Percentiles rank a stretch among this genome's conserved stretches.
Conservation (phyloP, 106 monocot genomes). For the Posidonia australis region DNA sequence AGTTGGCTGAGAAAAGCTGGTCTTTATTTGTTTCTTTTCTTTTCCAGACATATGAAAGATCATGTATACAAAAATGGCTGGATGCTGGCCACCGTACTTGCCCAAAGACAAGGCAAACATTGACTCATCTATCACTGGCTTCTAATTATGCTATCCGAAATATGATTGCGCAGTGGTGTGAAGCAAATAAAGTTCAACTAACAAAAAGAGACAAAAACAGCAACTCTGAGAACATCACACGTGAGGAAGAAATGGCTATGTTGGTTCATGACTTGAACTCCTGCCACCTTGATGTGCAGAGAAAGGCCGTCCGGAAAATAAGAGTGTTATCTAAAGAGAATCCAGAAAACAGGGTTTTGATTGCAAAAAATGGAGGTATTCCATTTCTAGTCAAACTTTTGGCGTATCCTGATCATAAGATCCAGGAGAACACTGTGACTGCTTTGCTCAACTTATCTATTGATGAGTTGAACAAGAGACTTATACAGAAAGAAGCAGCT, state of each 20-base stretch:
- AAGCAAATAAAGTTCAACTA: conserved; percentile 29
- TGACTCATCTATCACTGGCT: conserved; percentile 23
- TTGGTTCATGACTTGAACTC: conserved; percentile 23
- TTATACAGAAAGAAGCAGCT: conserved; percentile 13
- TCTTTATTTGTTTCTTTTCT: background rate
- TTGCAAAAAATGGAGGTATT: conserved; percentile 13
- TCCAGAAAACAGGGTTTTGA: background rate
- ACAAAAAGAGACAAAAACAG: conserved; percentile 1
- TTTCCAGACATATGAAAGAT: conserved; percentile 29
- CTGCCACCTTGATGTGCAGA: conserved; percentile 23
- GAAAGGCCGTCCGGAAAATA: conserved; percentile 11
- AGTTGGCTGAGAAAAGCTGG: background rate
- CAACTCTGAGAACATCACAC: background rate
- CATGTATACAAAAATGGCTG: conserved; percentile 34
- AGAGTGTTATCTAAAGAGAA: background rate
- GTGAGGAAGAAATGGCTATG: conserved; percentile 19
- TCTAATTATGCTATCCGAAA: conserved; percentile 32
- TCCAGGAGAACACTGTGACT: conserved; percentile 27
- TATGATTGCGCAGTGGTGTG: conserved; percentile 33
- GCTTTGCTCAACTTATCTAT: conserved; percentile 33
- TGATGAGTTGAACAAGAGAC: conserved; percentile 25
- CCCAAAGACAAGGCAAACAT: conserved; percentile 25
- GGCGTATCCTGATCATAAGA: conserved; percentile 8
- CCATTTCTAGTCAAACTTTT: conserved; percentile 13
- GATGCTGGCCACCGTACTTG: conserved; percentile 30